Evolutionary conservation across 805 yeast genomes (phyloP).

Genomic region (Starmera dryadoides): DNA sequence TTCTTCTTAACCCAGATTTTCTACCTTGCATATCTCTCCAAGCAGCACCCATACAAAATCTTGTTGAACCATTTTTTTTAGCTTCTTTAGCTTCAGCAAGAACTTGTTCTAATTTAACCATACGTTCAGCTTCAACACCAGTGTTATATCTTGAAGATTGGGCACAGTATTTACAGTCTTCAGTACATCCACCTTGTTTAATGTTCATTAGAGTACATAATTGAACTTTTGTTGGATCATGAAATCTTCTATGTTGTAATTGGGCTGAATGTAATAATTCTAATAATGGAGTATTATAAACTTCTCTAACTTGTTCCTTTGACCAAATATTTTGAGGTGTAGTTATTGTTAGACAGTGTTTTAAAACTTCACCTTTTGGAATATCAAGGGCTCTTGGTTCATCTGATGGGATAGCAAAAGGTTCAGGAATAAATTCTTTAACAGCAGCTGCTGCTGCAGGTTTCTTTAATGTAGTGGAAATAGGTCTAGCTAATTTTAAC

Average conservation of each 20-base stretch:
- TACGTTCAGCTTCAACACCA: constrained; percentile 62
- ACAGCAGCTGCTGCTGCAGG: no score
- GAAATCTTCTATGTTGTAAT: constrained; percentile 56
- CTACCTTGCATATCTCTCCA: constrained; percentile 84
- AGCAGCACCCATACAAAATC: constrained; percentile 84
- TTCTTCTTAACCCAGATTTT: constrained; percentile 55
- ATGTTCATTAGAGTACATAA: constrained; percentile 69
- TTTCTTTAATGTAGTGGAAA: no score
- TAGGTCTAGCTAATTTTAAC: no score
- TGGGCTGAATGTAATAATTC: constrained; percentile 56
- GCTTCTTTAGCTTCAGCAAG: constrained; percentile 58
- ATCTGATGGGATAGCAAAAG: no score
- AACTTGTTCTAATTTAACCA: constrained; percentile 56
- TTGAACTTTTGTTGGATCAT: constrained; percentile 65
- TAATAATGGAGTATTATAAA: constrained; percentile 60
- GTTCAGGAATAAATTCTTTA: no score
- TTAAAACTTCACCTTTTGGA: constrained; percentile 9
- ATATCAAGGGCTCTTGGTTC: neutral
- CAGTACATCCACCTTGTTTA: constrained; percentile 77
- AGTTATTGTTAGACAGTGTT: constrained; percentile 23
- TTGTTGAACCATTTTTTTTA: constrained; percentile 61
- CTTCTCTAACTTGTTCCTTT: constrained; percentile 46
- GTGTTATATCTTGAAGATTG: constrained; percentile 66
- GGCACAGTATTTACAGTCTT: constrained; percentile 77
- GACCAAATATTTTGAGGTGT: constrained; percentile 45